A percentile compares a stretch with the other conserved stretches of the same genome.
These are phyloP conservation scores for Cytospora piceae DNA, from an alignment of 2,329 filamentous ascomycete genomes.

Conservation along the genomic window DNA sequence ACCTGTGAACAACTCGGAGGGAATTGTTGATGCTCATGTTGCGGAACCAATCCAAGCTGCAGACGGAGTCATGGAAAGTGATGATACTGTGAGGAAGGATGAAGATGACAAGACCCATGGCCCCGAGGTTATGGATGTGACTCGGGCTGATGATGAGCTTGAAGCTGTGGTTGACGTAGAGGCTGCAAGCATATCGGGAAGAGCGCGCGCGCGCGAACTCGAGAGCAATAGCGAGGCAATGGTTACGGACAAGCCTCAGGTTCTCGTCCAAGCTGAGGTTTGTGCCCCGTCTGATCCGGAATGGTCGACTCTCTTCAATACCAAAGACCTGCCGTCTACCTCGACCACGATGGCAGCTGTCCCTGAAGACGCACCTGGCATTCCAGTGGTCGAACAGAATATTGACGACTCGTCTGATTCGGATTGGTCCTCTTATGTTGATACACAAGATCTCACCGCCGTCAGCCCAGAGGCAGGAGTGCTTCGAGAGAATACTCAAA, in stretches of 20 bases:
- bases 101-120: not conserved
- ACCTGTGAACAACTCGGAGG: not conserved
- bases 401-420: slow-evolving; percentile 9
- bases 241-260: not conserved
- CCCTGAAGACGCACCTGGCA: not conserved
- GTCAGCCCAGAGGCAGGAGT: not conserved
- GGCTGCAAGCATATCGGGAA: not conserved
- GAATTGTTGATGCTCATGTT: not conserved
- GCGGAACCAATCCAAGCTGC: not conserved
- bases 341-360: not conserved
- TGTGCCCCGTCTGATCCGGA: slow-evolving; percentile 11
- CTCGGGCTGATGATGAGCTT: not conserved
- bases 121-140: not conserved
- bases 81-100: not conserved
- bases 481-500: not conserved
- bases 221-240: not conserved
- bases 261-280: not conserved
- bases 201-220: not conserved
- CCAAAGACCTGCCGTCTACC: slow-evolving; percentile 3
- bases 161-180: not conserved
- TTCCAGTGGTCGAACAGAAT: slow-evolving; percentile 4
- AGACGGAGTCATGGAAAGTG: not conserved
- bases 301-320: slow-evolving; percentile 17
- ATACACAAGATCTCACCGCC: slow-evolving; percentile 18
- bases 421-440: slow-evolving; percentile 21